Conservation (phyloP, 495 filamentous ascomycete species). For the Penicillium mononematosum region DNA sequence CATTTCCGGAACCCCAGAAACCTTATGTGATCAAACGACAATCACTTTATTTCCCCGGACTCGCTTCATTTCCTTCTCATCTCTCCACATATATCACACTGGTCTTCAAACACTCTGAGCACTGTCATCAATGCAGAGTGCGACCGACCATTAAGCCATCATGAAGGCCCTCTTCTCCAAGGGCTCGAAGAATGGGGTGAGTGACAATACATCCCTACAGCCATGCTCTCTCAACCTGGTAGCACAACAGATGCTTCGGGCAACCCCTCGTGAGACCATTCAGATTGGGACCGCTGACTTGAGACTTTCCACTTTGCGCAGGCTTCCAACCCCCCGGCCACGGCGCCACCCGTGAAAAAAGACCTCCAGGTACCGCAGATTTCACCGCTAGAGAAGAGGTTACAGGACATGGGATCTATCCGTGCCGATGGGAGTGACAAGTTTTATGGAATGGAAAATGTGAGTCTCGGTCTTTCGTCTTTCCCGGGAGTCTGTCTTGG, state of each 20-base stretch:
- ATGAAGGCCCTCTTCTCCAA: slow-evolving; percentile 48
- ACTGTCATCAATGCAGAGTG: slow-evolving; percentile 32
- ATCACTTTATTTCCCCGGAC: slow-evolving; percentile 1
- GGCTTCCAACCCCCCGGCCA: slow-evolving; percentile 45
- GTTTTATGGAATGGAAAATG: slow-evolving; percentile 98
- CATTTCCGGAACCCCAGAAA: slow-evolving; percentile 9
- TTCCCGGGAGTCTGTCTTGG: not conserved
- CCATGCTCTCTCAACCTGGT: slow-evolving; percentile 20
- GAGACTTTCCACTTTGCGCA: slow-evolving; percentile 18
- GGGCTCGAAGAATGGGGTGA: slow-evolving; percentile 44
- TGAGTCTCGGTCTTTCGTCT: slow-evolving; percentile 50
- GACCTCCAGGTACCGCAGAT: slow-evolving; percentile 64
- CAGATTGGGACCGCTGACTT: slow-evolving; percentile 19
- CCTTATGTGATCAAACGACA: slow-evolving; percentile 9
- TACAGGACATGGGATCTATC: slow-evolving; percentile 74
- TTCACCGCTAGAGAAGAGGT: slow-evolving; percentile 79
- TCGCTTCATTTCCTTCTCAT: slow-evolving; percentile 8
- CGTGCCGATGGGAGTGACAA: slow-evolving; percentile 92
- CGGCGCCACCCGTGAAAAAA: slow-evolving; percentile 60
- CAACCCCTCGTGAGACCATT: slow-evolving; percentile 17
- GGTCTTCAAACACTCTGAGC: slow-evolving; percentile 14
- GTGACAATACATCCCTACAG: slow-evolving; percentile 16
- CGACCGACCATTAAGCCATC: slow-evolving; percentile 28
- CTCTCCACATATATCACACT: slow-evolving; percentile 12
- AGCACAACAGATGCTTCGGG: slow-evolving; percentile 18